Evolutionary conservation across 352 stramenopile species (phyloP).

Genomic region (Phytophthora constricta): DNA sequence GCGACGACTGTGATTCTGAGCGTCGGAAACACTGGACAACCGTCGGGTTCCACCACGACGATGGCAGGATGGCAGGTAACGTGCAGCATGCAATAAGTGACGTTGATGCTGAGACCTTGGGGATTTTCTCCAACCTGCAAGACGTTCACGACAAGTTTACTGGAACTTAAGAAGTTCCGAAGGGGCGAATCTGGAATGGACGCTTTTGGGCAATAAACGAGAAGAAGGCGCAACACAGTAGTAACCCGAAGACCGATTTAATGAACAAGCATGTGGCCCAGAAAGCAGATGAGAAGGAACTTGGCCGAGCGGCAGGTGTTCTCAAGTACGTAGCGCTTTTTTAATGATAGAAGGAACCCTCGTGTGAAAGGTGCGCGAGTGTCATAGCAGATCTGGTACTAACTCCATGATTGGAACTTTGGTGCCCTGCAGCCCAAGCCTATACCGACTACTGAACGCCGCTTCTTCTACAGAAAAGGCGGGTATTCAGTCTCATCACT

Average conservation of each 20-base stretch:
- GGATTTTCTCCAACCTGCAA: neutral
- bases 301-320: constrained; percentile 69
- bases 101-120: no score
- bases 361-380: no score
- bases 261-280: neutral
- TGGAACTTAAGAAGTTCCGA: neutral
- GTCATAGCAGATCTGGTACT: neutral
- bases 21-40: no score
- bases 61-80: no score
- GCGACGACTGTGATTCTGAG: no score
- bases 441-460: constrained; percentile 72
- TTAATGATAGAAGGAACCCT: neutral
- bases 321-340: constrained; percentile 59
- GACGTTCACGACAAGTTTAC: neutral
- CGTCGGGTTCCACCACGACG: no score
- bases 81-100: no score
- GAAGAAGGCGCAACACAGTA: neutral
- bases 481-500: no score
- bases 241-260: no score
- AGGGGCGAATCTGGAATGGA: neutral
- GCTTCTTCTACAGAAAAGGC: constrained; percentile 46
- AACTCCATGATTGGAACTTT: constrained; percentile 7
- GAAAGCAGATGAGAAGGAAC: constrained; percentile 16
- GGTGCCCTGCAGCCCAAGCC: constrained; percentile 46
- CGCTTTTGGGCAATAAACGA: neutral